Percentiles rank a stretch among this genome's conserved stretches.
Conservation (phyloP, 495 filamentous ascomycete genomes). For the Neurospora pannonica region DNA sequence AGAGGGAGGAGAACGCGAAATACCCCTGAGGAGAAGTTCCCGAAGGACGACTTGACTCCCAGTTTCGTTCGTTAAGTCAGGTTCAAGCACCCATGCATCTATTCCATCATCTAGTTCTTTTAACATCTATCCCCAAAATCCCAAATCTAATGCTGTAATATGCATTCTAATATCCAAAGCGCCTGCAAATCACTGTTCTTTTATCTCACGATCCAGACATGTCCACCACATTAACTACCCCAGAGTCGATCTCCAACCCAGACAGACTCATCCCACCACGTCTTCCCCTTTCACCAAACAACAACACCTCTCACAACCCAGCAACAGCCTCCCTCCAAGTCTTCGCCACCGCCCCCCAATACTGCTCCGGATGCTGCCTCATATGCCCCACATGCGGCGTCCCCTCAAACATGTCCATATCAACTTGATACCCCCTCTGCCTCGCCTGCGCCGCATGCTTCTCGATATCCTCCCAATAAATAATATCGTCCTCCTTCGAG, state of each 20-base stretch:
- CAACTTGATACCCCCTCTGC: conserved; percentile 31
- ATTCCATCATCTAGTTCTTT: not conserved
- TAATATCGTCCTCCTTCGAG: conserved; percentile 46
- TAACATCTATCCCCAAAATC: not conserved
- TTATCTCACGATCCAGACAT: not conserved
- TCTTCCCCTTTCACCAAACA: not conserved
- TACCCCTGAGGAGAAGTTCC: not conserved
- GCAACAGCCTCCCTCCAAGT: conserved; percentile 30
- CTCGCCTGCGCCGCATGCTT: conserved; percentile 35
- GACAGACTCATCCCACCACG: not conserved
- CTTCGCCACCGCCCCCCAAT: conserved; percentile 39
- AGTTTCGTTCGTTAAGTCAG: not conserved
- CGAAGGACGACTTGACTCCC: not conserved
- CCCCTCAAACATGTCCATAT: conserved; percentile 40
- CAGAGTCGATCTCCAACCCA: not conserved
- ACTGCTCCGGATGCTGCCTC: conserved; percentile 40
- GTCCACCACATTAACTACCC: not conserved
- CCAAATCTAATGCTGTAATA: not conserved
- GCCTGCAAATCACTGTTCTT: not conserved
- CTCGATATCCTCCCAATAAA: conserved; percentile 44
- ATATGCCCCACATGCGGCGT: conserved; percentile 48
- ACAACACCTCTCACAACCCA: not conserved
- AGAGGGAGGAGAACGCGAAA: not conserved
- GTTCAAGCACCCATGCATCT: not conserved
- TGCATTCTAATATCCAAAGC: not conserved